Conservation (phyloP, 345 rosid genomes). For the Euclidium syriacum region DNA sequence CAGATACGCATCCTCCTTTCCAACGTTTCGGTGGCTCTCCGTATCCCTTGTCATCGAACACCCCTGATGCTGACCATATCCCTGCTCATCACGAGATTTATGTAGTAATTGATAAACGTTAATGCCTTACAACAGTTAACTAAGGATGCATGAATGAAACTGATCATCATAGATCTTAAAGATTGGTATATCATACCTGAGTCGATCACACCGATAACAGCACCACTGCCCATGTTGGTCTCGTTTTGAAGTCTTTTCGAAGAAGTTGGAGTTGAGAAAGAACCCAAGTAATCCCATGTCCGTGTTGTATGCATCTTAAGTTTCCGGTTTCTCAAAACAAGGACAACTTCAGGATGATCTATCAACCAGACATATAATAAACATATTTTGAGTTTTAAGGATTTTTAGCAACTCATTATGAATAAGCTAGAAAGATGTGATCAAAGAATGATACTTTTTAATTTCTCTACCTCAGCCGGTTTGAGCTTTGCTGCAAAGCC, state of each 20-base stretch:
- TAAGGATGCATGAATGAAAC: too few species aligned
- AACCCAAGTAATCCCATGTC: slow-evolving; percentile 41
- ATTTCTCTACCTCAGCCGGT: slow-evolving; percentile 32
- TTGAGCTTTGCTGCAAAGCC: slow-evolving; percentile 55
- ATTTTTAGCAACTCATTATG: slow-evolving; percentile 11
- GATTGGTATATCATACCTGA: slow-evolving; percentile 21
- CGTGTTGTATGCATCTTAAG: slow-evolving; percentile 37
- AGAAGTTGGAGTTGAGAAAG: slow-evolving; percentile 28
- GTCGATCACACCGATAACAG: slow-evolving; percentile 29
- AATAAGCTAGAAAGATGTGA: neutral
- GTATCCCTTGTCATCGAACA: slow-evolving; percentile 36
- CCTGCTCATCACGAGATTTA: slow-evolving; percentile 2
- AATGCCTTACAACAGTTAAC: too few species aligned
- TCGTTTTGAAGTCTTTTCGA: slow-evolving; percentile 10
- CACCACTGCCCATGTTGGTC: slow-evolving; percentile 30
- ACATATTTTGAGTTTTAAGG: neutral
- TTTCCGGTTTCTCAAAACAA: slow-evolving; percentile 26
- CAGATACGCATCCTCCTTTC: slow-evolving; percentile 40
- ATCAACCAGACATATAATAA: neutral
- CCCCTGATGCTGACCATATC: slow-evolving; percentile 31
- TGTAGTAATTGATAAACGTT: too few species aligned
- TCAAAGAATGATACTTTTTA: slow-evolving; percentile 16
- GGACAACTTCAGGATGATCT: slow-evolving; percentile 37
- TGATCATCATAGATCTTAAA: neutral
- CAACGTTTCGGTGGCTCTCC: slow-evolving; percentile 41